phyloP scores from a whole-genome alignment of 805 yeast species.

The Myxozyma geophila region DNA sequence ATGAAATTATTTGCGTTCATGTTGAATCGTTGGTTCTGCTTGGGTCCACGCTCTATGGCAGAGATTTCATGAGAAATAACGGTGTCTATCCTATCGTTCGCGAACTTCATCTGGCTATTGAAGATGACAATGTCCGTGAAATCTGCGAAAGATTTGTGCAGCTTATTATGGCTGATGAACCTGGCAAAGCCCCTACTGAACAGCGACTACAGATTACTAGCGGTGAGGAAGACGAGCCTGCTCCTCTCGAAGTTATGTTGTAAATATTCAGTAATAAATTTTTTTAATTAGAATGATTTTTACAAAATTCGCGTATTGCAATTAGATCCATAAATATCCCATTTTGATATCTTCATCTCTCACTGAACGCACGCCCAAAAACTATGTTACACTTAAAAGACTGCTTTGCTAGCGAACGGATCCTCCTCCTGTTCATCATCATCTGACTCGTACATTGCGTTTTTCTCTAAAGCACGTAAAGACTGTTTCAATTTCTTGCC shows the following conservation, averaged over 20 bases:
- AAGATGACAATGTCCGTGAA: constrained; percentile 59
- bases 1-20: constrained; percentile 65
- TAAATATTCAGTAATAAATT: not conserved
- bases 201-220: constrained; percentile 53
- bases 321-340: not conserved
- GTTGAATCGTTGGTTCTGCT: constrained; percentile 79
- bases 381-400: constrained; percentile 7
- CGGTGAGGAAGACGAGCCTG: constrained; percentile 48
- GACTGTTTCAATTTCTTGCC: constrained; percentile 86
- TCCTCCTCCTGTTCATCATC: constrained; percentile 60
- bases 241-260: constrained; percentile 23
- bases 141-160: constrained; percentile 85
- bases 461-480: constrained; percentile 80
- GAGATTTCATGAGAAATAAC: constrained; percentile 79
- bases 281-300: not conserved
- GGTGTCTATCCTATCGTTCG: constrained; percentile 85
- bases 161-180: constrained; percentile 71
- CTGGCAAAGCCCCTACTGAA: constrained; percentile 51
- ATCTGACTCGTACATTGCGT: constrained; percentile 83
- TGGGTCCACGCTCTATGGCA: constrained; percentile 71
- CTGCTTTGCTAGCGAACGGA: constrained; percentile 17
- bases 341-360: not conserved
- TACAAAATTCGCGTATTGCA: not conserved
- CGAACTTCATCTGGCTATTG: constrained; percentile 60
- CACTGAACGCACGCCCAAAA: not conserved